Base-by-base conservation (phyloP, 805 yeast species). In the Ogataea sp. region DNA sequence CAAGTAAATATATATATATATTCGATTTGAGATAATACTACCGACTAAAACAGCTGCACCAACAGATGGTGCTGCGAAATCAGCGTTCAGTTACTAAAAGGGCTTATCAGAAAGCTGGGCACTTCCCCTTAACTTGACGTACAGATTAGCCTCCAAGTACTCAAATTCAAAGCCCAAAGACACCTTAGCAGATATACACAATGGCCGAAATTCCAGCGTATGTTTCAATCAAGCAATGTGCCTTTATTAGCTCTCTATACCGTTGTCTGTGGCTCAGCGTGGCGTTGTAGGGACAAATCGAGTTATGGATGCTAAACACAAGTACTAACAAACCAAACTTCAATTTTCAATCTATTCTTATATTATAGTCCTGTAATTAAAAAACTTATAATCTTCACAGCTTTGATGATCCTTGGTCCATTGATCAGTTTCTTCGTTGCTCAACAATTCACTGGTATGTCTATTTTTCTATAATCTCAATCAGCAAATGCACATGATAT, bases 361-460 rank as follows among this genome's bases (percentile, higher is more conserved):
- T 26, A 20, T 26, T 13, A 32, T 46, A 79, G 83, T 48, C 58
- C 75, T 18, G 93, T 83, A 39, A 62, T 83, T 30, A 70, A 68
- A 45, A 84, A 83, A 59, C 71, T 84, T 42, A 69, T 83, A 59
- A 68, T 80, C 50, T 83, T 80, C 68, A 83, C 94, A 13, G 81
- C 70, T 6, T 78, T 84, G 42, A 84, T 84, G 93, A 76, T 84
- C 38, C 59, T 73, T 20, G 68, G 78, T 36, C 94, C 94, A 20
- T 51, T 84, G 45, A 39, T 70, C 21, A 64, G 82, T 2, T 84
- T 84, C 58, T 84, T 84, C 55, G 43, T 61, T 2, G 56, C 69
- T 14, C 24, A 24, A 16, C 20, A 14, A 16, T 33, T 33, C n/a
- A 33, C 36, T n/a, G 36, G 36, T 33, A 33, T 16, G 36, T 33